Evolutionary conservation across 2,329 filamentous ascomycete genomes (phyloP).

Genomic region (Parastagonospora nodorum): DNA sequence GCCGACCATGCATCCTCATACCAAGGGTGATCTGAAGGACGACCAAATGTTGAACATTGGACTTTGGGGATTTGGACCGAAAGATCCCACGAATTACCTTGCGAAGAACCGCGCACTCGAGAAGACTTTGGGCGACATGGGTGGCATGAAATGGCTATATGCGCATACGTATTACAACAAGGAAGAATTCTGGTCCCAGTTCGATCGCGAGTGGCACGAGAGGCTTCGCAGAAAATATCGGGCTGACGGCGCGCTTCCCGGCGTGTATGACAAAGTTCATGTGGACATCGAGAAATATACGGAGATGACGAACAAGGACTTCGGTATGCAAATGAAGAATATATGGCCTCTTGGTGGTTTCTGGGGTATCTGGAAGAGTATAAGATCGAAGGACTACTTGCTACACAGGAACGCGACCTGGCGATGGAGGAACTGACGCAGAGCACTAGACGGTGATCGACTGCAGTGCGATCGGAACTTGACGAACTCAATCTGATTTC

Average conservation of each 20-base stretch:
- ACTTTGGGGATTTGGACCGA: constrained; percentile 76
- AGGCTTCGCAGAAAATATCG: constrained; percentile 62
- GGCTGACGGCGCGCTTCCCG: constrained; percentile 62
- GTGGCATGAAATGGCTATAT: constrained; percentile 73
- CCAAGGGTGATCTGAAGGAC: constrained; percentile 30
- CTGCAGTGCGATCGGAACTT: background rate
- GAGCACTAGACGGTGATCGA: constrained; percentile 3
- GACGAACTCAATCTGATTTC: background rate
- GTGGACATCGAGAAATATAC: constrained; percentile 45
- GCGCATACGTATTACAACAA: constrained; percentile 71
- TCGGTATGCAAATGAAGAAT: constrained; percentile 27
- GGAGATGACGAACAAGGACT: constrained; percentile 28
- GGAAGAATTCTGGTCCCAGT: constrained; percentile 70
- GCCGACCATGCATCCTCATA: constrained; percentile 42
- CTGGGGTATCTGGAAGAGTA: constrained; percentile 46
- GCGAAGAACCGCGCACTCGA: constrained; percentile 65
- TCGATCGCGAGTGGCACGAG: constrained; percentile 65
- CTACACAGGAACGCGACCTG: constrained; percentile 41
- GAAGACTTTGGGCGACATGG: constrained; percentile 60
- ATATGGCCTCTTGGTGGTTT: constrained; percentile 47
- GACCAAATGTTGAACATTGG: constrained; percentile 60
- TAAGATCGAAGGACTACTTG: constrained; percentile 46
- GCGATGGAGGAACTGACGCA: constrained; percentile 26
- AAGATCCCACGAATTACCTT: constrained; percentile 51
- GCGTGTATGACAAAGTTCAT: constrained; percentile 71